Base-by-base conservation (phyloP, 768 basidiomycete genomes). In the Pluteus cervinus region DNA sequence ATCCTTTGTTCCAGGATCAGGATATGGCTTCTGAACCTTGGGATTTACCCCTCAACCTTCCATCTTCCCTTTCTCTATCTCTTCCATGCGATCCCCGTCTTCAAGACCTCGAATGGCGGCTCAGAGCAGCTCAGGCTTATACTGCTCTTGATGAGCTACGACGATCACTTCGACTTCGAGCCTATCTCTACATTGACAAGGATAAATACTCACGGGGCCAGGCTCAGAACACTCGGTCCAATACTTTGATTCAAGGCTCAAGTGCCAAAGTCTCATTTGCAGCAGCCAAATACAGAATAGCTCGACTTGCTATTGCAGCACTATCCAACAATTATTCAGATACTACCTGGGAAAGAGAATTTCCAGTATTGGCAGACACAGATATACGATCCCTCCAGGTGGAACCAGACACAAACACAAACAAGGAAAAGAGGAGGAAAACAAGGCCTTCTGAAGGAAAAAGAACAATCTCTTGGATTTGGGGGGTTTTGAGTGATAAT, bases 11-110 rank as follows among this genome's bases (percentile, higher is more conserved):
- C n/a, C n/a, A n/a, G n/a, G n/a, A n/a, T n/a, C n/a, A n/a, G n/a
- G n/a, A 8, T 11, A 29, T 20, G 21, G 11, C 12, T 22, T 40
- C 12, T 8, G 39, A n/a, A n/a, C n/a, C n/a, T n/a, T n/a, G n/a
- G n/a, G n/a, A n/a, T n/a, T n/a, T n/a, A n/a, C n/a, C n/a, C n/a
- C 17, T 40, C 20, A 11, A 22, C 30, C 39, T 40, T 11, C 39
- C 39, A 5, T 40, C 39, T 3, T 23, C 14, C 29, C 20, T 40
- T 23, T 20, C 23, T 3, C 17, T 11, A 4, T 4, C 24, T 15
- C n/a, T 33, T 4, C 29, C 4, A 20, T 32, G 29, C 21, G 11
- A 33, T 24, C 5, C 9, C 22, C 16, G 16, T 11, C 20, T 40
- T n/a, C 29, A 22, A 5, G 7, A 33, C 8, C 33, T 24, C 12